Evolutionary conservation across 2,329 filamentous ascomycete genomes (phyloP), one percentile per base, ranked within the genome.

Genomic region (Claviceps humidiphila): DNA sequence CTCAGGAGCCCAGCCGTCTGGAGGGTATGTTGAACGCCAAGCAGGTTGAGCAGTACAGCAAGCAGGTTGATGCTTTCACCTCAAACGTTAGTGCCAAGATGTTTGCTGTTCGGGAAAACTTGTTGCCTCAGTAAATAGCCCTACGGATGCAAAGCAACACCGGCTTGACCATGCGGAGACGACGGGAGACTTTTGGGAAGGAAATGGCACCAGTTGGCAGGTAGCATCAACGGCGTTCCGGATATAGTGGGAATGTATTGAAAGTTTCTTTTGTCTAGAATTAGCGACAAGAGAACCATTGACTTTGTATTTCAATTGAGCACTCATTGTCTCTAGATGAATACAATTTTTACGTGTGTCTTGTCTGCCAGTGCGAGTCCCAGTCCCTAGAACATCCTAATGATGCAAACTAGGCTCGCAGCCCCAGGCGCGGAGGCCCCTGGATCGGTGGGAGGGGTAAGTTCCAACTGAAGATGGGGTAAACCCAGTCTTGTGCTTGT

Each of bases 31-130:
- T 98, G 66, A 95, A 96, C 69, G 90, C 87, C 57, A 82, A 89
- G 71, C 93, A 98, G 74, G 89, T 96, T 52, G 90, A 97, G 74
- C 91, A 97, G 74, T 98, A 97, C 74, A 88, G 90, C 65, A 85
- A 89, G 74, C 93, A 97, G 75, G 87, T 97, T 54, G 93, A 98
- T 70, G 89, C 89, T 41, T 97, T 97, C 71, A 91, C 91, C 47
- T 89, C 93, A 52, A 85, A 83, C 58, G 86, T 95, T 60, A 94
- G 82, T 57, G 84, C 88, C 59, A 98, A 98, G 82, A 95, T 98
- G 91, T 98, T 98, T 69, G 90, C 90, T 41, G 88, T 96, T 56
- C 84, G 90, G 66, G 80, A 81, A 59, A 83, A 81, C 68, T 67
- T 84, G 59, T 66, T 82, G 62, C 79, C 80, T 46, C 77, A 81